Base-by-base conservation (phyloP, 2,329 filamentous ascomycete genomes). In the Colletotrichum sp. region DNA sequence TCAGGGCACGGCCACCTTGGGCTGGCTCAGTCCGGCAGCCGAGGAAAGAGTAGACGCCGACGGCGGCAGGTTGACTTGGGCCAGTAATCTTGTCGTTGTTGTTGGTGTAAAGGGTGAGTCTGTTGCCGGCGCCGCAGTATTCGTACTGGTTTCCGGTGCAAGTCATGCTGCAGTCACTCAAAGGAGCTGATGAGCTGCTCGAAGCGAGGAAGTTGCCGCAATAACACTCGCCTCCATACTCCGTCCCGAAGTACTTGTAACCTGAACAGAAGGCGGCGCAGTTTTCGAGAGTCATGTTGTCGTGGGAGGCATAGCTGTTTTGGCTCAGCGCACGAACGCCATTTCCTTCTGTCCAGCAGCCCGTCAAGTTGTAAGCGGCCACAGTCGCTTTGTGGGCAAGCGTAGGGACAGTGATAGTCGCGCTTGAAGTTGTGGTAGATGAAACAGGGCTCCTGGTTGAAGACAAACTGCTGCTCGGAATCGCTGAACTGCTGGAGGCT, bases 241-340 rank as follows among this genome's bases (percentile, higher is more conserved):
- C 84, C 14, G 84, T 83, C 18, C 86, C 85, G 68, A 87, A 87
- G 79, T 85, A 87, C 67, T 81, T 82, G 78, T 82, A 87, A 8
- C 78, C 78, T 8, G 79, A 78, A 75, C 86, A 87, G 78, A 81
- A 82, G 2, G 69, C 77, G 16, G 84, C 83, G 75, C 84, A 85
- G 32, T 77, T 69, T 52, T 83, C 80, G 77, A 84, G 82, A 68
- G 82, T 85, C 83, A 84, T 84, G 75, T 80, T 79, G 21, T 81
- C 68, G 13, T 75, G 63, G 14, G 77, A 77, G 9, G 77, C 30
- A 2, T 81, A 83, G 7, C 78, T 74, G n/a, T 71, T 77, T 39
- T 81, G 80, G 26, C 76, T 72, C 13, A 87, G 82, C 4, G 85
- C 85, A 16, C 86, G 83, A 28, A 78, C 81, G 6, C 81, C 81